Percentiles rank a stretch among this genome's conserved stretches.
Conservation (phyloP, 345 rosid species). For the Sonneratia alba region DNA sequence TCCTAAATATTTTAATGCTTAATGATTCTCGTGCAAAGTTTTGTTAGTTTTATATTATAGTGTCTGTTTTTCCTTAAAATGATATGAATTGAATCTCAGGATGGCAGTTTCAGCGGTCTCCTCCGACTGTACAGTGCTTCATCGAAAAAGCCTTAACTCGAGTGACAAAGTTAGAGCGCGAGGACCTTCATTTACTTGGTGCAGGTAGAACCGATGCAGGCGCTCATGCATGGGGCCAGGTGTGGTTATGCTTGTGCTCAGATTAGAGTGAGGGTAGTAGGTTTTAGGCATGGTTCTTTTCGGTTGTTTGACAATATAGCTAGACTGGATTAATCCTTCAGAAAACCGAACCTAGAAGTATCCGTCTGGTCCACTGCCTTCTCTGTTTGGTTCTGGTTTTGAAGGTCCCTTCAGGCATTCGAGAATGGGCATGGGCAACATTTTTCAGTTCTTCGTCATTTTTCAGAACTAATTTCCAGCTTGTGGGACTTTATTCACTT, state of each 20-base stretch:
- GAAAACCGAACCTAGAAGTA: too few relatives aligned
- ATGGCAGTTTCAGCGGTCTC: conserved; percentile 85
- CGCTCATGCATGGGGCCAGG: conserved; percentile 99
- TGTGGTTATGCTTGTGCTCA: conserved; percentile 9
- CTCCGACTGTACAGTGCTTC: conserved; percentile 74
- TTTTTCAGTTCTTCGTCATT: neutral
- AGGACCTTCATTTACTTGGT: conserved; percentile 61
- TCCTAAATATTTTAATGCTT: neutral
- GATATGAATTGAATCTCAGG: conserved; percentile 31
- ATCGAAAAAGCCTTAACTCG: conserved; percentile 60
- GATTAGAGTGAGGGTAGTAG: neutral
- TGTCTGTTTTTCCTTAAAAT: neutral
- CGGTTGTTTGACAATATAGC: neutral
- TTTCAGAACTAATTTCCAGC: neutral
- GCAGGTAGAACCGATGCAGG: conserved; percentile 90
- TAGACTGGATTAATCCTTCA: neutral
- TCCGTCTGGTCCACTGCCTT: too few relatives aligned
- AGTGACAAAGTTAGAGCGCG: conserved; percentile 68
- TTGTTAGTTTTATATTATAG: neutral
- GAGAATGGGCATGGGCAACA: neutral
- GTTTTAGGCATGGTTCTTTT: neutral
- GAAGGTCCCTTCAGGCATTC: neutral
- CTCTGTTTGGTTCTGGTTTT: too few relatives aligned
- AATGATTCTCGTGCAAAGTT: too few relatives aligned
- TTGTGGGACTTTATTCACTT: too few relatives aligned